phyloP scores from a whole-genome alignment of 495 filamentous ascomycete genomes.

The Tetracladium setigerum region DNA sequence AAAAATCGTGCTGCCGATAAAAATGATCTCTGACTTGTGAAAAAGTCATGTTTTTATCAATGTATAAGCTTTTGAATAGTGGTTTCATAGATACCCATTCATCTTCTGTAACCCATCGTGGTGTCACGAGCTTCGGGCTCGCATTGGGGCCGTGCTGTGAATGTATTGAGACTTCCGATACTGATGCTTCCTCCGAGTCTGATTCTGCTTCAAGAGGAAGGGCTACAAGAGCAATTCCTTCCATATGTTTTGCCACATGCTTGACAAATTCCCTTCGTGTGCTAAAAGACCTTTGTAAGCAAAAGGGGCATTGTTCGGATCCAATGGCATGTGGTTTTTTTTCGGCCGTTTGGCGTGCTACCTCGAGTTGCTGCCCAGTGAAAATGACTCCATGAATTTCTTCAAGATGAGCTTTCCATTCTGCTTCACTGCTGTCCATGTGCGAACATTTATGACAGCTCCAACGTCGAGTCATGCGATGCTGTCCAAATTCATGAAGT shows the following conservation, averaged over 20 bases:
- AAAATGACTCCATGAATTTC: background rate
- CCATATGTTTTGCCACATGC: slow-evolving; percentile 22
- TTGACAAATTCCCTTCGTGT: slow-evolving; percentile 14
- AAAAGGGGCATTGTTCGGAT: slow-evolving; percentile 12
- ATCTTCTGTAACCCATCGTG: no score
- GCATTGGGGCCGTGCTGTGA: no score
- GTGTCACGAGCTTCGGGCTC: no score
- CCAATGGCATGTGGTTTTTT: background rate
- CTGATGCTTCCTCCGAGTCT: slow-evolving; percentile 12
- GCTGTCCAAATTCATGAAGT: slow-evolving; percentile 24
- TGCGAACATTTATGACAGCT: slow-evolving; percentile 1
- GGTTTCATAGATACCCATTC: no score
- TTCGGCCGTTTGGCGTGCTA: background rate
- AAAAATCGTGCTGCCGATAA: no score
- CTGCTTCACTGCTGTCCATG: background rate
- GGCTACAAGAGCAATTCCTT: slow-evolving; percentile 19
- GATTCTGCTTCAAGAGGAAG: slow-evolving; percentile 12
- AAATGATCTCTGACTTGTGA: no score
- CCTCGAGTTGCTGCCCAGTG: background rate
- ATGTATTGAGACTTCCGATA: no score
- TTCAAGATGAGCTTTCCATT: slow-evolving; percentile 2
- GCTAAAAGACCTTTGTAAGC: background rate
- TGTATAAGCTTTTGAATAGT: no score
- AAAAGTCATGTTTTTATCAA: no score
- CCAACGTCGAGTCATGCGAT: slow-evolving; percentile 13